phyloP scores from a whole-genome alignment of 2,329 filamentous ascomycete genomes.

The Dactylellina sp. region DNA sequence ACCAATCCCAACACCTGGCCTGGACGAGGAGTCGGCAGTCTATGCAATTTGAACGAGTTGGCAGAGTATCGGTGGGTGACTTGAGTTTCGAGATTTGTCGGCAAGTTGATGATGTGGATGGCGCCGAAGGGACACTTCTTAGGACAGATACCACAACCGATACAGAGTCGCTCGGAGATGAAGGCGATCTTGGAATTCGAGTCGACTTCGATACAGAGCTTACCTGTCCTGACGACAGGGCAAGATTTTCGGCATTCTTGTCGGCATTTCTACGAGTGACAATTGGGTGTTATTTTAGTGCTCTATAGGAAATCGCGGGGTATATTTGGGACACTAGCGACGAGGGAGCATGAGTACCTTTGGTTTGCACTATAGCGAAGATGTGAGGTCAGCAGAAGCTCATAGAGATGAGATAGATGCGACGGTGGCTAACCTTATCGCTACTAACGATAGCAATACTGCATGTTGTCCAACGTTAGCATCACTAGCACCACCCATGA shows the following conservation, averaged over 20 bases:
- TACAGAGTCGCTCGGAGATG: constrained; percentile 95
- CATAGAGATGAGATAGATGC: constrained; percentile 41
- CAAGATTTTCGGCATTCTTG: constrained; percentile 99
- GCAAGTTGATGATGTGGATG: constrained; percentile 99
- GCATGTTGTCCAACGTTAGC: constrained; percentile 56
- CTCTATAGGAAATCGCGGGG: constrained; percentile 34
- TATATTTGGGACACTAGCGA: constrained; percentile 22
- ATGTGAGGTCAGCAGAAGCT: constrained; percentile 62
- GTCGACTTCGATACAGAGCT: constrained; percentile 94
- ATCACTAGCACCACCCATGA: no score
- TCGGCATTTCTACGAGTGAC: constrained; percentile 81
- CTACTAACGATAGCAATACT: constrained; percentile 99
- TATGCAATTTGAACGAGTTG: constrained; percentile 99
- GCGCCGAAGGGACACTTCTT: constrained; percentile 97
- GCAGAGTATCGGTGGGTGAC: constrained; percentile 98
- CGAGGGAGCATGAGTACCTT: constrained; percentile 70
- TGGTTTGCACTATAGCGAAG: constrained; percentile 79
- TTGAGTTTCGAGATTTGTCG: constrained; percentile 97
- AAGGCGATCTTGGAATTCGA: constrained; percentile 93
- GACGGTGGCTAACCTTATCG: constrained; percentile 80
- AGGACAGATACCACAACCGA: constrained; percentile 98
- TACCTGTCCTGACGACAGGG: constrained; percentile 95
- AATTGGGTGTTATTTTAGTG: constrained; percentile 58
- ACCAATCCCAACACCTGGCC: constrained; percentile 96
- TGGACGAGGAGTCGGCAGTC: constrained; percentile 92